Percentiles rank a stretch among this genome's conserved stretches.
Conservation (phyloP, 2,329 filamentous ascomycete species). For the Exophiala viscosa region DNA sequence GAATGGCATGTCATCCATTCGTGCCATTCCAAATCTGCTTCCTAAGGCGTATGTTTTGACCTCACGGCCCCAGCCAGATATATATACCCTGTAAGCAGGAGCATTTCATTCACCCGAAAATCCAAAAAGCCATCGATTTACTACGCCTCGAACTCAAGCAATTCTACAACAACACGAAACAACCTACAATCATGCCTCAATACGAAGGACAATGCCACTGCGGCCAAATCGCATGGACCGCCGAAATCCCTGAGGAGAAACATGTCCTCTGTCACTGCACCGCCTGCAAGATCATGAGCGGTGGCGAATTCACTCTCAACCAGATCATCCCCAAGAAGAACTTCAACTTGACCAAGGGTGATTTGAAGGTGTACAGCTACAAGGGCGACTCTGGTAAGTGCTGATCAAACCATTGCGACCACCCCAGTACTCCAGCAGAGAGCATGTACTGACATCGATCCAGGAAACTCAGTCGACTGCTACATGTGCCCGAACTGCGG, state of each 20-base stretch:
- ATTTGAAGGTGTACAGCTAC: slow-evolving; percentile 53
- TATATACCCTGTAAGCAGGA: too few species aligned
- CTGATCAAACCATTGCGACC: neutral
- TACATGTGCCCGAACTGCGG: slow-evolving; percentile 58
- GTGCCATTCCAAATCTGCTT: too few species aligned
- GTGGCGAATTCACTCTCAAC: slow-evolving; percentile 52
- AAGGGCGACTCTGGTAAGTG: slow-evolving; percentile 51
- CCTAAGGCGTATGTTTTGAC: too few species aligned
- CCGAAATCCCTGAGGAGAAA: slow-evolving; percentile 46
- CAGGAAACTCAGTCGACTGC: slow-evolving; percentile 54
- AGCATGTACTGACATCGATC: neutral
- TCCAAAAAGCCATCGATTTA: too few species aligned
- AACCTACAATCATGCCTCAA: slow-evolving; percentile 13
- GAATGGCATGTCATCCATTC: too few species aligned
- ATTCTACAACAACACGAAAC: neutral
- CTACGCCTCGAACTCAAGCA: too few species aligned
- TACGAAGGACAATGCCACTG: slow-evolving; percentile 55
- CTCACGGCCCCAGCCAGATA: too few species aligned
- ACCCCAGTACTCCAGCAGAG: neutral
- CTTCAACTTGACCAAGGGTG: slow-evolving; percentile 52
- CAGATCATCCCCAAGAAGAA: slow-evolving; percentile 50
- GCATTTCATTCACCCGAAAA: too few species aligned
- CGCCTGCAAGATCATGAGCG: slow-evolving; percentile 54
- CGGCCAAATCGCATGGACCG: slow-evolving; percentile 52
- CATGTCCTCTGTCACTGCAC: slow-evolving; percentile 52